Percentiles rank a stretch among this genome's conserved stretches.
phyloP scores from a whole-genome alignment of 176 grass and related monocot genomes.

The Zizania latifolia region DNA sequence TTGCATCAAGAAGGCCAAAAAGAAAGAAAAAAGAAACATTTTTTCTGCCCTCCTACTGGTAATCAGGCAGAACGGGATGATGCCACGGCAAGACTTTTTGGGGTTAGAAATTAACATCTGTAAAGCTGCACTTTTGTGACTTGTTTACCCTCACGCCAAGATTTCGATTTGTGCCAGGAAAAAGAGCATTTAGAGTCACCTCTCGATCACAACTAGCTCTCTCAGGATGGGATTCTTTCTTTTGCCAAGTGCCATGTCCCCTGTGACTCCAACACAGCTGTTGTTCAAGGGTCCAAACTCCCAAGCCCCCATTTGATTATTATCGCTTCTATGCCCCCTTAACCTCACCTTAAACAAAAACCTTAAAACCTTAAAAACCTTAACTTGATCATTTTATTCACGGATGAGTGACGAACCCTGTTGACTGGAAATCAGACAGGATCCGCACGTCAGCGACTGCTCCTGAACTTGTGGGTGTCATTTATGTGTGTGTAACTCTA shows the following conservation, averaged over 20 bases:
- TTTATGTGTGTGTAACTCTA: no score
- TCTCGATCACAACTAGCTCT: constrained; percentile 19
- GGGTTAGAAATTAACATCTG: neutral
- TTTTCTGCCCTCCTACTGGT: no score
- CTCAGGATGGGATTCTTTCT: constrained; percentile 1
- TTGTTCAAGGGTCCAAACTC: no score
- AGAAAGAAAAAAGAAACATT: neutral
- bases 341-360: neutral
- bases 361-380: neutral
- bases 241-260: constrained; percentile 38
- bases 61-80: constrained; percentile 25
- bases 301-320: no score
- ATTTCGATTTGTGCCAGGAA: constrained; percentile 38
- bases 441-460: no score
- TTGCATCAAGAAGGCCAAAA: constrained; percentile 10
- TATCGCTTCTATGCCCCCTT: no score
- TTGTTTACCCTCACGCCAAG: constrained; percentile 38
- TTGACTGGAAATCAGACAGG: no score
- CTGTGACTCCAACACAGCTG: constrained; percentile 30
- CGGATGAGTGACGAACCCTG: no score
- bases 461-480: no score
- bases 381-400: no score
- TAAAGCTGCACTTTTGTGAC: constrained; percentile 4
- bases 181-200: constrained; percentile 26
- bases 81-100: constrained; percentile 28